A percentile compares a stretch with the other conserved stretches of the same genome.
These are phyloP conservation scores for Coemansia sp. DNA, from an alignment of 192 early-diverging fungal species.

Conservation along the genomic window DNA sequence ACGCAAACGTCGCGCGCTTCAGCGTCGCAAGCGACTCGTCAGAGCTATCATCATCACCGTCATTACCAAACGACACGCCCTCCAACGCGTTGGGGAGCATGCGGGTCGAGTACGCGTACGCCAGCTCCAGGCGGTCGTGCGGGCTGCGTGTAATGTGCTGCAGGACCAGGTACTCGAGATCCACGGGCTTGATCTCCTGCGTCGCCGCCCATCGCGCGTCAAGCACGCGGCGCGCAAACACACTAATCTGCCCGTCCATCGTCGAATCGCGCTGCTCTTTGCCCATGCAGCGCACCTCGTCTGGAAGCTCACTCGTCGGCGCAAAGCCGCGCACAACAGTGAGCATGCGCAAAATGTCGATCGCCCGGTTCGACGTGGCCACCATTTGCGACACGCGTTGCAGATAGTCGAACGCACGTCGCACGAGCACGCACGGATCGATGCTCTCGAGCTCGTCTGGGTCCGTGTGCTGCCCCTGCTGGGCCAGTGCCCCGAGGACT, in stretches of 20 bases:
- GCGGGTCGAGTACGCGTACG: slow-evolving; percentile 19
- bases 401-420: slow-evolving; percentile 44
- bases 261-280: slow-evolving; percentile 17
- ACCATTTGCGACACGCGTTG: slow-evolving; percentile 9
- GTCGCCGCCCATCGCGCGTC: slow-evolving; percentile 12
- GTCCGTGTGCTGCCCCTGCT: slow-evolving; percentile 24
- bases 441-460: slow-evolving; percentile 17
- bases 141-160: slow-evolving; percentile 37
- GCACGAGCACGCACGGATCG: slow-evolving; percentile 9
- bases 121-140: slow-evolving; percentile 28
- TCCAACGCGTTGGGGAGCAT: slow-evolving; percentile 10
- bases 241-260: slow-evolving; percentile 44
- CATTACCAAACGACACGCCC: background rate
- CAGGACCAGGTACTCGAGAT: slow-evolving; percentile 30
- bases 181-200: slow-evolving; percentile 12
- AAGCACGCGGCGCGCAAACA: slow-evolving; percentile 23
- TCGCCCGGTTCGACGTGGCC: slow-evolving; percentile 10
- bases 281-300: slow-evolving; percentile 11
- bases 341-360: slow-evolving; percentile 36
- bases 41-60: background rate
- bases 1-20: slow-evolving; percentile 25
- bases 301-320: slow-evolving; percentile 6
- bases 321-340: slow-evolving; percentile 16
- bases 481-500: slow-evolving; percentile 30
- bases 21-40: slow-evolving; percentile 6